Evolutionary conservation across 129 eudicot genomes (phyloP), one percentile per base, ranked within the genome.

Genomic region (Centrapalus pauciflorus): DNA sequence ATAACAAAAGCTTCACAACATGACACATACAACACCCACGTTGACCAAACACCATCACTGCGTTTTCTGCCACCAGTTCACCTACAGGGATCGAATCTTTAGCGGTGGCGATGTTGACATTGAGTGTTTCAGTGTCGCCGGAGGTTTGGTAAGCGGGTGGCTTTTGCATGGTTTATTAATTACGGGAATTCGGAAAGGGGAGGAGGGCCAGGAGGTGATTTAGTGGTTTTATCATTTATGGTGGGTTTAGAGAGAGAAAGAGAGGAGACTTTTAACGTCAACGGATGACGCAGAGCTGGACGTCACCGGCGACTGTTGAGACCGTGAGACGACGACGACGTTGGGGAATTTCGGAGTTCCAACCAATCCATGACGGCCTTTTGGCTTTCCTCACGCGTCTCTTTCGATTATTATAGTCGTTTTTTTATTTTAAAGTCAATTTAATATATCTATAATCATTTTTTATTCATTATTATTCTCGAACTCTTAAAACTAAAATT

Each of bases 21-120:
- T 83, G 89, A 62, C 86, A 83, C 89, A 86, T 86, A 72, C 94
- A 86, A 69, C 94, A 86, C 30, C 89, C 89, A 17, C 69, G 81
- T 61, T 77, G 68, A 11, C 84, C 86, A 9, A 86, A 75, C 21
- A 86, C 86, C 57, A 83, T 69, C 59, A 83, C 84, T 19, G 86
- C 79, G 55, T 80, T 86, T 11, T 77, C 86, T 12, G 76, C 56
- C 71, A 83, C 84, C 32, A 83, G 30, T 49, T 72, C 66, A 3
- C 3, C 56, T 17, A 35, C 61, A 2, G 7, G 2, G 2, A 13
- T 10, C 0, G 52, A 3, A 7, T 10, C 13, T 1, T 14, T n/a
- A 43, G 14, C 17, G 33, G 34, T 49, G 66, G 64, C 17, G 33
- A 27, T 49, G 66, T 55, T n/a, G 65, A 57, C 45, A 74, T 40